phyloP scores from a whole-genome alignment of 148 eudicot species.

The Cornus suecica region DNA sequence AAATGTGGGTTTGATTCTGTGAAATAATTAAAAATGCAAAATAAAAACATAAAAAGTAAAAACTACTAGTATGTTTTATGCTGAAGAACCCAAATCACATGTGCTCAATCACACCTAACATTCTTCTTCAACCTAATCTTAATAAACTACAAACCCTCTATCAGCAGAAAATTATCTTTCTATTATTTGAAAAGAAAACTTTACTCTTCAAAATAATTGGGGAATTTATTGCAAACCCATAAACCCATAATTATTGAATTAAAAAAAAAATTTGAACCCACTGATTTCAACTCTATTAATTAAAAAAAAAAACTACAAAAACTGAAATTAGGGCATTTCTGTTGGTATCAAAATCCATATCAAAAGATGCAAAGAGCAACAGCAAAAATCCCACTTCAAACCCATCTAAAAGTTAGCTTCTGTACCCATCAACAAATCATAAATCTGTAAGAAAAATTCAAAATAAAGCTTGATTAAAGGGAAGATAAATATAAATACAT shows the following conservation, averaged over 20 bases:
- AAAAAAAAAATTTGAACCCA: neutral
- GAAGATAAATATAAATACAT: neutral
- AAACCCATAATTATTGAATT: neutral
- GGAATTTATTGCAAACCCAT: neutral
- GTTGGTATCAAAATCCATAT: neutral
- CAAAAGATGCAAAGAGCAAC: conserved; percentile 5
- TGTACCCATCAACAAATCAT: conserved; percentile 7
- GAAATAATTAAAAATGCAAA: no score
- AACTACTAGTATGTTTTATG: no score
- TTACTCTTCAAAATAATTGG: neutral
- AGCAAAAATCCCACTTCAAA: neutral
- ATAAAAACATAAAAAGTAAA: no score
- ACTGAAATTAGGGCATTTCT: neutral
- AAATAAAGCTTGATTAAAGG: neutral
- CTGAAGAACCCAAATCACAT: neutral
- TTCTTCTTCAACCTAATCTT: neutral
- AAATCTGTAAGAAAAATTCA: neutral
- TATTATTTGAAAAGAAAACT: neutral
- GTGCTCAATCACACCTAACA: neutral
- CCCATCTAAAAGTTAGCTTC: neutral
- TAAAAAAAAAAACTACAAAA: neutral
- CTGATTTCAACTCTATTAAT: neutral
- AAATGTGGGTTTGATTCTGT: neutral
- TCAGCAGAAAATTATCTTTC: no score
- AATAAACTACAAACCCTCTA: neutral